Evolutionary conservation across 2,329 filamentous ascomycete species (phyloP).

Genomic region (Calonectria pseudoreteaudii): DNA sequence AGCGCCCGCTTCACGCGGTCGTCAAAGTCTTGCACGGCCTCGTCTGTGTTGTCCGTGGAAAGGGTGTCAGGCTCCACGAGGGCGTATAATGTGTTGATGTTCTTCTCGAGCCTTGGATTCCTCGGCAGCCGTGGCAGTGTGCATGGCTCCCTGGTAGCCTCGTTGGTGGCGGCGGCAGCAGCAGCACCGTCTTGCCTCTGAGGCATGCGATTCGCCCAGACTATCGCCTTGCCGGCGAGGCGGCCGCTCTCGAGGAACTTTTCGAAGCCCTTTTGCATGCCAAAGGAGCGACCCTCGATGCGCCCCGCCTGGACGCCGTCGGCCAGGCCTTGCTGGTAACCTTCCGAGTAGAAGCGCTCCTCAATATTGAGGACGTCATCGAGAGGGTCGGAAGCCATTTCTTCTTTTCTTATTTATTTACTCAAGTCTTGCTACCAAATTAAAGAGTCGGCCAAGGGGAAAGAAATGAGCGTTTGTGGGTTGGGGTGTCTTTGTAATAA

Average conservation of each 20-base stretch:
- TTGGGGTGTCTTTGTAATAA: slow-evolving; percentile 3
- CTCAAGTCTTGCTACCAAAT: background rate
- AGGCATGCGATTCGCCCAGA: slow-evolving; percentile 84
- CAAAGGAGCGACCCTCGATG: slow-evolving; percentile 90
- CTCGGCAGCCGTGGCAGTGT: slow-evolving; percentile 58
- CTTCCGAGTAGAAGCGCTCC: slow-evolving; percentile 82
- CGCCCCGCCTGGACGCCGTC: slow-evolving; percentile 84
- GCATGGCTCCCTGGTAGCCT: slow-evolving; percentile 6
- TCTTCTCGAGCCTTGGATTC: slow-evolving; percentile 79
- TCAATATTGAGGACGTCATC: slow-evolving; percentile 71
- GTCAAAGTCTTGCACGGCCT: slow-evolving; percentile 91
- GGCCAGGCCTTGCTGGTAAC: slow-evolving; percentile 78
- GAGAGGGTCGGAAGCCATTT: slow-evolving; percentile 62
- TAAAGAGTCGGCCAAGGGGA: background rate
- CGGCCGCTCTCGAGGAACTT: slow-evolving; percentile 87
- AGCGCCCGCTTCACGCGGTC: slow-evolving; percentile 86
- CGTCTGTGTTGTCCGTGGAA: slow-evolving; percentile 85
- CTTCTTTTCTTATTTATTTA: slow-evolving; percentile 12
- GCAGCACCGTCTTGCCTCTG: slow-evolving; percentile 27
- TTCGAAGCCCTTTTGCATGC: slow-evolving; percentile 91
- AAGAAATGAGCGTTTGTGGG: background rate
- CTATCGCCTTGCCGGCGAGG: slow-evolving; percentile 79
- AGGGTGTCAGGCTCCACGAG: slow-evolving; percentile 84
- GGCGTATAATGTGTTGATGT: slow-evolving; percentile 79
- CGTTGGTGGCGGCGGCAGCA: background rate